phyloP scores from a whole-genome alignment of 495 filamentous ascomycete species.

The Penicillium roqueforti region DNA sequence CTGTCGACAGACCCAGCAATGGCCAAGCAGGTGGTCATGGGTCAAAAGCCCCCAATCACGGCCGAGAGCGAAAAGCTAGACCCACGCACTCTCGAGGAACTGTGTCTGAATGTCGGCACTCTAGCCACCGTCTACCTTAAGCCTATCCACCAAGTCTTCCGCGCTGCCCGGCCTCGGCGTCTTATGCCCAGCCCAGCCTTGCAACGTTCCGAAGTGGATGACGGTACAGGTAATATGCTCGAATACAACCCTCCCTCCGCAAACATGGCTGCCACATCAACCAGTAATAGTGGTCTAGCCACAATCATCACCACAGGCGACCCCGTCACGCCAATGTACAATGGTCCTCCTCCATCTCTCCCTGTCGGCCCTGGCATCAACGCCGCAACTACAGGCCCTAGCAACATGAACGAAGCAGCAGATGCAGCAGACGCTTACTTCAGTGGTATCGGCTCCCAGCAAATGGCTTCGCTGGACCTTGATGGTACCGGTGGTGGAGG shows the following conservation, averaged over 20 bases:
- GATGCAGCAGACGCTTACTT: slow-evolving; percentile 86
- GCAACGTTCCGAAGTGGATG: slow-evolving; percentile 58
- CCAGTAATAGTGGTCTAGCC: slow-evolving; percentile 28
- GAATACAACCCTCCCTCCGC: slow-evolving; percentile 27
- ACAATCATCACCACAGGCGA: slow-evolving; percentile 24
- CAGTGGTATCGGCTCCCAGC: slow-evolving; percentile 61
- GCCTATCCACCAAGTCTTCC: slow-evolving; percentile 96
- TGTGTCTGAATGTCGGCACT: slow-evolving; percentile 95
- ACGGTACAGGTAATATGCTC: slow-evolving; percentile 36
- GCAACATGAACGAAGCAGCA: slow-evolving; percentile 50
- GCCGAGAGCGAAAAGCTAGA: slow-evolving; percentile 95
- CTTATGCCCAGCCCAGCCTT: slow-evolving; percentile 79
- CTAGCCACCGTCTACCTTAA: slow-evolving; percentile 97
- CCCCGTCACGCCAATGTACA: slow-evolving; percentile 19
- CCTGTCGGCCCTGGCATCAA: slow-evolving; percentile 16
- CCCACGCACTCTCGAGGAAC: slow-evolving; percentile 86
- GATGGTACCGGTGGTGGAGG: slow-evolving; percentile 39
- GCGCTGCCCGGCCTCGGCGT: slow-evolving; percentile 73
- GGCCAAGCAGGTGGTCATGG: slow-evolving; percentile 90
- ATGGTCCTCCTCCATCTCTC: slow-evolving; percentile 19
- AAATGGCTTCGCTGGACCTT: slow-evolving; percentile 66
- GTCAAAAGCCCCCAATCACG: slow-evolving; percentile 92
- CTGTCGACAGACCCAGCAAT: slow-evolving; percentile 88
- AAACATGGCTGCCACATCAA: slow-evolving; percentile 17
- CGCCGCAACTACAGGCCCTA: slow-evolving; percentile 20